Evolutionary conservation across 805 yeast species (phyloP).

Genomic region (Millerago galiae): DNA sequence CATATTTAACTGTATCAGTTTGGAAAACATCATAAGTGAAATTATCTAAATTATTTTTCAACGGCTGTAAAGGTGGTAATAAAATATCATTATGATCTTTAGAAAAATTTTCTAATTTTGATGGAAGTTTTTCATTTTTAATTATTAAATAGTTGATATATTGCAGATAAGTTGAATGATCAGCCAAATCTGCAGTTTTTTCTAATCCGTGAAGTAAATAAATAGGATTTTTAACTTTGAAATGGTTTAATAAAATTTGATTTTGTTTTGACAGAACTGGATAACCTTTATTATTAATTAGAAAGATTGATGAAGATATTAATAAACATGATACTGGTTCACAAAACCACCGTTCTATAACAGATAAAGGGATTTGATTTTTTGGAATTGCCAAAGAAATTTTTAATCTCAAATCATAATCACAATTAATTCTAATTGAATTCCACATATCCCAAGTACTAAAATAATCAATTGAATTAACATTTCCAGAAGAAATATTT

Average conservation of each 20-base stretch:
- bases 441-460: constrained; percentile 78
- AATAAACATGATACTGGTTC: constrained; percentile 60
- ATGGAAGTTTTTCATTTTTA: constrained; percentile 25
- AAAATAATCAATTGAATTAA: constrained; percentile 34
- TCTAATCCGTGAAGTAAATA: constrained; percentile 50
- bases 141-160: constrained; percentile 36
- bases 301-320: constrained; percentile 49
- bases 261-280: constrained; percentile 59
- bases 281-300: constrained; percentile 51
- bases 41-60: constrained; percentile 47
- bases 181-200: constrained; percentile 28
- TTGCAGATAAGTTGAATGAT: constrained; percentile 33
- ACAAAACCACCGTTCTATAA: constrained; percentile 56
- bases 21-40: constrained; percentile 66
- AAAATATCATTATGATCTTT: constrained; percentile 23
- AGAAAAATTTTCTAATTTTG: constrained; percentile 28
- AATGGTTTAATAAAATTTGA: constrained; percentile 42
- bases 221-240: constrained; percentile 35
- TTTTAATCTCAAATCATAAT: constrained; percentile 50
- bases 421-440: constrained; percentile 49
- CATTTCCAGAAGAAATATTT: constrained; percentile 26
- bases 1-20: constrained; percentile 62
- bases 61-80: constrained; percentile 67
- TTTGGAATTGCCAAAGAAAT: constrained; percentile 74
- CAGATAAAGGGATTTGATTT: constrained; percentile 41